A percentile compares a stretch with the other conserved stretches of the same genome.
Conservation (phyloP, 345 rosid genomes). For the Populus ilicifolia region DNA sequence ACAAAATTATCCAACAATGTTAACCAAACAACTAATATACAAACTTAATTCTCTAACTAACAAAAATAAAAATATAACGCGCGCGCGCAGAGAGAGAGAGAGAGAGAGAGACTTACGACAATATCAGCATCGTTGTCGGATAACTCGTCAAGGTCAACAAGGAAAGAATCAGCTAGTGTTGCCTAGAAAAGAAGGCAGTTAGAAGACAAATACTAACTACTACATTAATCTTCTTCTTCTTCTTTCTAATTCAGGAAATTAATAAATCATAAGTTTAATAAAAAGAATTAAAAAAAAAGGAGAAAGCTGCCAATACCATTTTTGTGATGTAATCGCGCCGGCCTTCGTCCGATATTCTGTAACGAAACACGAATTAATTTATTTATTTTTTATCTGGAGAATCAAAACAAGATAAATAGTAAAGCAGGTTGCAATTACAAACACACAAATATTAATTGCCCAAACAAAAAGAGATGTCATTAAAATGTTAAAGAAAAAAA, state of each 20-base stretch:
- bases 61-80: not conserved
- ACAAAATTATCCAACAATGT: not conserved
- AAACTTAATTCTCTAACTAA: not conserved
- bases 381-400: not conserved
- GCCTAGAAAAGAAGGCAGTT: conserved; percentile 43
- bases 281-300: not conserved
- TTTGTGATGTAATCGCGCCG: not conserved
- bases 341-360: not conserved
- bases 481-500: not conserved
- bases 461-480: not conserved
- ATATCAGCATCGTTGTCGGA: conserved; percentile 84
- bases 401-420: not conserved
- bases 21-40: not conserved
- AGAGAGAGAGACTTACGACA: conserved; percentile 33
- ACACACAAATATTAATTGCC: not conserved
- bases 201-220: not conserved
- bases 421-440: not conserved
- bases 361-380: not conserved
- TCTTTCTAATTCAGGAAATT: not conserved
- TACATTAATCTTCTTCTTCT: not conserved
- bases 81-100: not conserved
- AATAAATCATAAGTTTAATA: not conserved
- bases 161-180: conserved; percentile 86
- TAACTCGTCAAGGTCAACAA: conserved; percentile 91
- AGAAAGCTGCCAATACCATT: not conserved